Evolutionary conservation across 2,329 filamentous ascomycete genomes (phyloP).

Genomic region (Huntiella bhutanensis): DNA sequence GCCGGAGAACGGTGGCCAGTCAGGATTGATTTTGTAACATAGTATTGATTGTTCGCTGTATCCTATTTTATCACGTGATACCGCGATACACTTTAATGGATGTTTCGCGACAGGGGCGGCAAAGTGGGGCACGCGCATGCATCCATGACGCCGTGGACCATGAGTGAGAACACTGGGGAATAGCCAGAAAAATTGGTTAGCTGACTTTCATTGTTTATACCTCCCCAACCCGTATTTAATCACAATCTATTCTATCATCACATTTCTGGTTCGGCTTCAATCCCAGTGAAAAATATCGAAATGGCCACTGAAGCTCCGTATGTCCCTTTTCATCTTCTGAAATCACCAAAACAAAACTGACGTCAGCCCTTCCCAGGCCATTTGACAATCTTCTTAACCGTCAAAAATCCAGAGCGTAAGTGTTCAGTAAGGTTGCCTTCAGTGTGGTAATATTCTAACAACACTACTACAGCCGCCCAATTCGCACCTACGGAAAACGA

Average conservation of each 20-base stretch:
- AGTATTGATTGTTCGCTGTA: not conserved
- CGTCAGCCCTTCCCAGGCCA: not conserved
- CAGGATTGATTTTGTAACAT: not conserved
- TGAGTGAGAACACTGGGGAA: not conserved
- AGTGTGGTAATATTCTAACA: not conserved
- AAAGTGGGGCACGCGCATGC: constrained; percentile 10
- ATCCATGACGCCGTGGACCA: constrained; percentile 2
- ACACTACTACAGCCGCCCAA: constrained; percentile 6
- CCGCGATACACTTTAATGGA: constrained; percentile 8
- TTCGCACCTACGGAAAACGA: constrained; percentile 24
- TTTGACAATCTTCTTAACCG: constrained; percentile 6
- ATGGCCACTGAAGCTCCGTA: constrained; percentile 5
- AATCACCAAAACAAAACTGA: not conserved
- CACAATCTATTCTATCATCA: not conserved
- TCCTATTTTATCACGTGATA: constrained; percentile 9
- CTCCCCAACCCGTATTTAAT: not conserved
- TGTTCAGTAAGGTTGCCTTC: not conserved
- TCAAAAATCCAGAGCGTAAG: constrained; percentile 8
- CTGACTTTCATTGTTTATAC: not conserved
- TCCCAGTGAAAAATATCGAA: not conserved
- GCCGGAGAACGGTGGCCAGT: too few relatives aligned
- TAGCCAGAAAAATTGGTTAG: not conserved
- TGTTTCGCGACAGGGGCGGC: constrained; percentile 2
- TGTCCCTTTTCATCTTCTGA: not conserved
- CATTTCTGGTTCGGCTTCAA: not conserved